phyloP scores from a whole-genome alignment of 805 yeast species.

The Yarrowia sp. region DNA sequence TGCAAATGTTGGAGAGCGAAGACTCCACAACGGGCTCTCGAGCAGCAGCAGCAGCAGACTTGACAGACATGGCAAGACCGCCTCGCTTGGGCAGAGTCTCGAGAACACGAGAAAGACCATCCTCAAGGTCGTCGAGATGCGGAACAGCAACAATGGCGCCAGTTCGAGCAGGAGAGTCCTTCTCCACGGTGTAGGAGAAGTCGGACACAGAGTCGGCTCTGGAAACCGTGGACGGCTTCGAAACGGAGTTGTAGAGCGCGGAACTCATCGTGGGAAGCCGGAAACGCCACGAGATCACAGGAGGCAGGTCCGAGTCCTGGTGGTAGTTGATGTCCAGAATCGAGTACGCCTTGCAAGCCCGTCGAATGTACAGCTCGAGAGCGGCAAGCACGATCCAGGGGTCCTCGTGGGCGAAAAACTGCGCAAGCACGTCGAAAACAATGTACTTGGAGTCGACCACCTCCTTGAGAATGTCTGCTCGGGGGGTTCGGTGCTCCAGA shows the following conservation, averaged over 20 bases:
- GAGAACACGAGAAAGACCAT: conserved; percentile 69
- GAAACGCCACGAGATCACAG: conserved; percentile 85
- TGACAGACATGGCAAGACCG: conserved; percentile 41
- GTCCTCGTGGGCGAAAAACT: conserved; percentile 79
- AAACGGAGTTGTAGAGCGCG: conserved; percentile 67
- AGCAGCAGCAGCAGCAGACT: conserved; percentile 31
- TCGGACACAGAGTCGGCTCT: conserved; percentile 92
- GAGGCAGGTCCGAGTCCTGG: conserved; percentile 47
- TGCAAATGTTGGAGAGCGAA: conserved; percentile 73
- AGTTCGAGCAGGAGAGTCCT: conserved; percentile 68
- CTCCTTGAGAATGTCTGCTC: conserved; percentile 74
- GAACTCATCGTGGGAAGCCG: conserved; percentile 70
- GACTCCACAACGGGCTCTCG: conserved; percentile 28
- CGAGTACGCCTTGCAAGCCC: conserved; percentile 95
- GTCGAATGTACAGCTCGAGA: conserved; percentile 91
- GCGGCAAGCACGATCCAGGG: conserved; percentile 93
- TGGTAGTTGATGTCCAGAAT: conserved; percentile 72
- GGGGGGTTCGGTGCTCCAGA: conserved; percentile 75
- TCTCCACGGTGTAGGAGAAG: conserved; percentile 76
- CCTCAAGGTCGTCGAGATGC: conserved; percentile 89
- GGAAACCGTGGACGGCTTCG: conserved; percentile 32
- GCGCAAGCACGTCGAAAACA: conserved; percentile 92
- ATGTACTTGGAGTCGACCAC: conserved; percentile 95
- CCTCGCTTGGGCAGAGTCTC: conserved; percentile 56
- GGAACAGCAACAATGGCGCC: conserved; percentile 80